phyloP scores from a whole-genome alignment of 1,139 yeast genomes.

The Yamadazyma kanchanaburiensis region DNA sequence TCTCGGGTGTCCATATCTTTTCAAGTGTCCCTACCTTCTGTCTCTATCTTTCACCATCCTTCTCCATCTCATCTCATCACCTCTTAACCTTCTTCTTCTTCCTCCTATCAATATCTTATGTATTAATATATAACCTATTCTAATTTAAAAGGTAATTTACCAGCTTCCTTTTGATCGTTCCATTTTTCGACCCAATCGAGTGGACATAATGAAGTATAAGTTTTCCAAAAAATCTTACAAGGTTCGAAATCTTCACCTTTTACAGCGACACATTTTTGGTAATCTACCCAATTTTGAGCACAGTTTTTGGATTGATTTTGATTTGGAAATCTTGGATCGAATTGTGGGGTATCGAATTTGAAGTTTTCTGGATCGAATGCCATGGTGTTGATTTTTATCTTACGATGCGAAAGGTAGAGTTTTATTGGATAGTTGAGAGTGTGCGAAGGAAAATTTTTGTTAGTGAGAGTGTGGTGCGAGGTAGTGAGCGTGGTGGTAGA shows the following conservation, averaged over 20 bases:
- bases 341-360: constrained; percentile 76
- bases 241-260: constrained; percentile 99
- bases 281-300: constrained; percentile 96
- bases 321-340: constrained; percentile 93
- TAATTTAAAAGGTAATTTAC: constrained; percentile 44
- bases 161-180: constrained; percentile 87
- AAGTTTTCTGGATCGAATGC: constrained; percentile 46
- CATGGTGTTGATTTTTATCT: constrained; percentile 19
- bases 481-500: too few relatives aligned
- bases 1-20: too few relatives aligned
- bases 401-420: constrained; percentile 7
- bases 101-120: too few relatives aligned
- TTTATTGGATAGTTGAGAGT: too few relatives aligned
- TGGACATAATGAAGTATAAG: constrained; percentile 91
- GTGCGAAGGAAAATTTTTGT: too few relatives aligned
- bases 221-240: constrained; percentile 90
- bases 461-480: too few relatives aligned
- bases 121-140: constrained; percentile 15
- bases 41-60: too few relatives aligned
- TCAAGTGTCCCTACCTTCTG: too few relatives aligned
- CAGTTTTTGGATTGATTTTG: constrained; percentile 98
- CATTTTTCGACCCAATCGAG: constrained; percentile 89
- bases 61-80: too few relatives aligned
- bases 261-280: constrained; percentile 93
- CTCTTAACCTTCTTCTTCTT: too few relatives aligned